Evolutionary conservation across 139 green algal genomes (phyloP).

Genomic region (Chlamydomonas sp.): DNA sequence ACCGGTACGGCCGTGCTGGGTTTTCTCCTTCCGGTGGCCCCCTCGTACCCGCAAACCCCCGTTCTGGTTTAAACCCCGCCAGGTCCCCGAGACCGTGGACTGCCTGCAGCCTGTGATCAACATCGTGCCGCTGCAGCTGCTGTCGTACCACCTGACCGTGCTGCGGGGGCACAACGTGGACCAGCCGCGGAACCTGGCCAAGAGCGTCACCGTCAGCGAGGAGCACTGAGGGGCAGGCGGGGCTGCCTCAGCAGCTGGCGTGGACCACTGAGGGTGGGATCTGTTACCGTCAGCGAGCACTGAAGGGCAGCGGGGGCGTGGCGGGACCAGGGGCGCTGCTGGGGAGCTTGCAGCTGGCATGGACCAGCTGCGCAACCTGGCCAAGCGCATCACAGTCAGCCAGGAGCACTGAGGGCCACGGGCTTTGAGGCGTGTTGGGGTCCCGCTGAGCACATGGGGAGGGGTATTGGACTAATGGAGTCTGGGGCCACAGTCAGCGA

Average conservation of each 20-base stretch:
- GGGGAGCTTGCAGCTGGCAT: neutral
- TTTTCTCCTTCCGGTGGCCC: too few relatives aligned
- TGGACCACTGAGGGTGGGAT: too few relatives aligned
- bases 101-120: constrained; percentile 96
- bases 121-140: constrained; percentile 96
- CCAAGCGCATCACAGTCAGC: too few relatives aligned
- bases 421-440: too few relatives aligned
- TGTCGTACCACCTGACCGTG: constrained; percentile 95
- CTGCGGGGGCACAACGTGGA: constrained; percentile 95
- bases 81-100: constrained; percentile 82
- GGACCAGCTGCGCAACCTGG: too few relatives aligned
- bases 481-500: too few relatives aligned
- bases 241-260: neutral
- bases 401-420: too few relatives aligned
- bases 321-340: too few relatives aligned
- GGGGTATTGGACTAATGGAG: too few relatives aligned
- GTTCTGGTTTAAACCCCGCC: neutral
- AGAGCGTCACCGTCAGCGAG: constrained; percentile 86
- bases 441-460: too few relatives aligned
- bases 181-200: constrained; percentile 97
- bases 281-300: constrained; percentile 80
- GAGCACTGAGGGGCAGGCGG: constrained; percentile 41
- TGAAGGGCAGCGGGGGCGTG: constrained; percentile 7
- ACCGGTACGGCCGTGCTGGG: too few relatives aligned
- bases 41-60: neutral